Conservation (phyloP, 1,139 yeast genomes). For the Geotrichum fermentans region DNA sequence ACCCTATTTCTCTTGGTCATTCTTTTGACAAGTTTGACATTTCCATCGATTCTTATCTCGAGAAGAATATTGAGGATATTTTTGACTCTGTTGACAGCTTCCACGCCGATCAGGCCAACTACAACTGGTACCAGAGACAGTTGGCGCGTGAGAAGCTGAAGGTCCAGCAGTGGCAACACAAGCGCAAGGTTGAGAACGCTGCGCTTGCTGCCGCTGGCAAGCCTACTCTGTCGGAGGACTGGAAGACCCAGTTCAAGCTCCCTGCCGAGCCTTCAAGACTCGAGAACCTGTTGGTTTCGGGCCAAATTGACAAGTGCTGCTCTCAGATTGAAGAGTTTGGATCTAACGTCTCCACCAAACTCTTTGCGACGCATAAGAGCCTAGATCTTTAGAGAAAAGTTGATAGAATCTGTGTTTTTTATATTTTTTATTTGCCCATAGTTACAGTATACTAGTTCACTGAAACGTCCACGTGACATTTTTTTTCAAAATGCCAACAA, state of each 20-base stretch:
- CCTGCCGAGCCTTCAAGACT: slow-evolving; percentile 75
- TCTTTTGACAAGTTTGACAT: slow-evolving; percentile 41
- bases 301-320: slow-evolving; percentile 66
- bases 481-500: not conserved
- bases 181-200: slow-evolving; percentile 63
- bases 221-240: slow-evolving; percentile 48
- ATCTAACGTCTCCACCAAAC: slow-evolving; percentile 56
- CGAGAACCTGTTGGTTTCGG: slow-evolving; percentile 65
- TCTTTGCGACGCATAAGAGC: slow-evolving; percentile 54
- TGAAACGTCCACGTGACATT: too few relatives aligned
- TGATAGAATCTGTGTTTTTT: not conserved
- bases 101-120: slow-evolving; percentile 76
- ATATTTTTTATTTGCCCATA: not conserved
- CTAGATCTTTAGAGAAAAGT: slow-evolving; percentile 28
- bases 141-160: slow-evolving; percentile 65
- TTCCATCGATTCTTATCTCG: slow-evolving; percentile 41
- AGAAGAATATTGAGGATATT: slow-evolving; percentile 57
- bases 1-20: slow-evolving; percentile 22
- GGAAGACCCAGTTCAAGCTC: slow-evolving; percentile 62
- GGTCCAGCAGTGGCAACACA: slow-evolving; percentile 71
- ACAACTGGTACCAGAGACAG: slow-evolving; percentile 74
- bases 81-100: slow-evolving; percentile 72
- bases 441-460: too few relatives aligned
- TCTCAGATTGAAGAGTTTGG: slow-evolving; percentile 60
- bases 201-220: slow-evolving; percentile 55